Base-by-base conservation (phyloP, 345 rosid species). In the Eucalyptus sideroxylon region DNA sequence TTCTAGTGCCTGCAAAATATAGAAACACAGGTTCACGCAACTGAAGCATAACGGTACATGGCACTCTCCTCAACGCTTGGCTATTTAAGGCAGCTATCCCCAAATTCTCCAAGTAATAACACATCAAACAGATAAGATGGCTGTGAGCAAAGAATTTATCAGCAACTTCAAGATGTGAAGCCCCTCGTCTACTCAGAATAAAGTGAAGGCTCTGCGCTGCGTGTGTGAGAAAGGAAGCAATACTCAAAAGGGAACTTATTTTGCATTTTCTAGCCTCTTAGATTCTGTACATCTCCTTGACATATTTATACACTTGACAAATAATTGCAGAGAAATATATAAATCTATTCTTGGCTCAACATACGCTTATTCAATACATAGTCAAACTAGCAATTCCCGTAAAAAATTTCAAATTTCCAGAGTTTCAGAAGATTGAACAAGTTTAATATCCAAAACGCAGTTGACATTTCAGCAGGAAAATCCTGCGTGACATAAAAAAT, bases 1-100 rank as follows among this genome's bases (percentile, higher is more conserved):
- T 92, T 96, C 98, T 4, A 98, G 94, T 88, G 97, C 97, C 99
- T 97, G 97, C 86, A 91, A 77, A 86, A 87, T 72, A 19, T 37
- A 40, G 82, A 72, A 72, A 72, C 45, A 34, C 26, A 34, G 45
- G 27, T 2, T 72, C 44, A 19, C 26, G 44, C 82, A 34, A 72
- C 15, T 72, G 82, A 72, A 72, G 45, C 44, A 72, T 72, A 34
- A 34, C 42, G 44, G 44, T 10, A 34, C 21, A 19, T 17, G 82
- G 44, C 19, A 34, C 82, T 34, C 82, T 72, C 14, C 14, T 72
- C 45, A 72, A 17, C 14, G 26, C 82, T 72, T 34, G 82, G 82
- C 82, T 9, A 72, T 72, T 37, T 37, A 37, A 34, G 31, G 82
- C 82, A 69, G 11, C 44, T 69, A 37, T 37, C 82, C 44, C 82